Evolutionary conservation across 2,329 filamentous ascomycete genomes (phyloP).

Genomic region (Mariannaea elegans): DNA sequence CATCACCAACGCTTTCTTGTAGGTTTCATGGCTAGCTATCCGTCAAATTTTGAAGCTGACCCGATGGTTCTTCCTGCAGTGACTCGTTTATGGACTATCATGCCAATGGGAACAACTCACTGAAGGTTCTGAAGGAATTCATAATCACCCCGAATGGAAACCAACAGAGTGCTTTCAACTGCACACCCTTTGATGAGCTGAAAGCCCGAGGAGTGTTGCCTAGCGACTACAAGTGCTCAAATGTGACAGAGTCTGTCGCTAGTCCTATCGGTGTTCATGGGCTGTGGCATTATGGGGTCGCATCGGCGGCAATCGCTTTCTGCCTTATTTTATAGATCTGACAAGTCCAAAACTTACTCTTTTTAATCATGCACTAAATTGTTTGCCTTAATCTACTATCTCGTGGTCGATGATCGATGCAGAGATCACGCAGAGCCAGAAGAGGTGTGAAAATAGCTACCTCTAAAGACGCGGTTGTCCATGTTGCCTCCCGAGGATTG

Average conservation of each 20-base stretch:
- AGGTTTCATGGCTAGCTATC: neutral
- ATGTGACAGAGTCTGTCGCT: slow-evolving; percentile 4
- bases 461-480: too few relatives aligned
- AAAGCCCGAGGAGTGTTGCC: slow-evolving; percentile 13
- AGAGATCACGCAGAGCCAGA: too few relatives aligned
- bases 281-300: slow-evolving; percentile 7
- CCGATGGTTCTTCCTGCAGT: neutral
- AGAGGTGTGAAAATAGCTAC: too few relatives aligned
- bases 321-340: slow-evolving; percentile 3
- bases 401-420: too few relatives aligned
- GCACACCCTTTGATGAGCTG: slow-evolving; percentile 26
- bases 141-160: neutral
- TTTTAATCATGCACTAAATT: too few relatives aligned
- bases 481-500: too few relatives aligned
- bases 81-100: slow-evolving; percentile 22
- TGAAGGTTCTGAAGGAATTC: slow-evolving; percentile 21
- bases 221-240: slow-evolving; percentile 13
- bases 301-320: slow-evolving; percentile 6
- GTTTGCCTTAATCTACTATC: too few relatives aligned
- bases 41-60: neutral
- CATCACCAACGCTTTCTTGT: slow-evolving; percentile 27
- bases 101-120: slow-evolving; percentile 13
- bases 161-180: slow-evolving; percentile 15
- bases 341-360: too few relatives aligned
- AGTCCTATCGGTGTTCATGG: neutral